Base-by-base conservation (phyloP, 768 basidiomycete genomes). In the Tephrocybe sp. region DNA sequence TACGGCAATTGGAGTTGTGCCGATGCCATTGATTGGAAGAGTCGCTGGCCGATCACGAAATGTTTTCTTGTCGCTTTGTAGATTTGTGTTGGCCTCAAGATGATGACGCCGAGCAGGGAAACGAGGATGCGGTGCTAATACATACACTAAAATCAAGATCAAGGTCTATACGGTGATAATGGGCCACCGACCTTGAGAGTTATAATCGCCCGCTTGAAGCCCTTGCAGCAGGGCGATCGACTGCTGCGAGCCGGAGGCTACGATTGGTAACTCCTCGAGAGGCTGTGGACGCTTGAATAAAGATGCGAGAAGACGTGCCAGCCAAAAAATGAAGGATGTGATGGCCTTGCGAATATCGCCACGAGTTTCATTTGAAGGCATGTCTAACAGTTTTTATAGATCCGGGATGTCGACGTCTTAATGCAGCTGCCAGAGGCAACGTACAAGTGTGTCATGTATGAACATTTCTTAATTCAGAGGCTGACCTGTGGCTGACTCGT, bases 311-410 rank as follows among this genome's bases (percentile, higher is more conserved):
- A 41, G 51, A 33, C 20, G 7, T 24, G 20, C 40, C 33, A 53
- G 37, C 55, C 55, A 56, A 12, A 47, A 56, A 20, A 56, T 48
- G 47, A 56, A 56, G 41, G 55, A 51, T 36, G 26, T 36, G 42
- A 56, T 40, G 28, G 41, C 42, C 12, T n/a, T 48, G 23, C 50
- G 39, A 15, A 56, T 36, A 36, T 23, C 38, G 41, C 40, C 36
- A n/a, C 30, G 7, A 30, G 25, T n/a, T 20, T 48, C 46, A 40
- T 45, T 45, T 26, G 33, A 48, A 43, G 49, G 24, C 55, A 56
- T 56, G 21, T 26, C 32, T 26, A 40, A 8, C 17, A 20, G 36
- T 3, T 20, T 20, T 40, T 41, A n/a, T 17, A 23, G 43, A 45
- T 44, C 50, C 43, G 50, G 18, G 49, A 14, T 42, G 49, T 42